Conservation (phyloP, 352 stramenopile species). For the Phytopythium ostracodes region DNA sequence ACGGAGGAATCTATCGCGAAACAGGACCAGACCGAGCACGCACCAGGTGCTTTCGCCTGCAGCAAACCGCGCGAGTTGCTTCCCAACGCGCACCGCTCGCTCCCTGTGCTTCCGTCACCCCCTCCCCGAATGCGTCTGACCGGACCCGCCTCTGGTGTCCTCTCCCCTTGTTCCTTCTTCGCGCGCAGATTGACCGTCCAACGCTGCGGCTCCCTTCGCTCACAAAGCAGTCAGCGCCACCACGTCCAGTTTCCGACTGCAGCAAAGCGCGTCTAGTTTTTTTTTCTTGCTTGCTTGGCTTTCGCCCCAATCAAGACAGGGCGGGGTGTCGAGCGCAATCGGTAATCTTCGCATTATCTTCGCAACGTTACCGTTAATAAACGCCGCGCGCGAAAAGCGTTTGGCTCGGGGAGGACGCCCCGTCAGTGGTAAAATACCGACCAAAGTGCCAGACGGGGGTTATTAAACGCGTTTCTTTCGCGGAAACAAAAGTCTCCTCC, state of each 20-base stretch:
- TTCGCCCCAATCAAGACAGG: slow-evolving; percentile 6
- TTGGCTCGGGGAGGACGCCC: neutral
- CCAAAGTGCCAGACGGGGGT: neutral
- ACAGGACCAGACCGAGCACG: neutral
- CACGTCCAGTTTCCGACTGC: slow-evolving; percentile 8
- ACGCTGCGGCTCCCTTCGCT: neutral
- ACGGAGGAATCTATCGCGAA: neutral
- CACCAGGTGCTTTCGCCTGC: neutral
- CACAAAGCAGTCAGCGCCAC: neutral
- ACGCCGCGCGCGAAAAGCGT: too few species aligned
- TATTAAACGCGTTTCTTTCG: neutral
- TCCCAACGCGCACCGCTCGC: neutral
- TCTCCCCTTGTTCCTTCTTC: neutral
- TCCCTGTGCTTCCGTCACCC: neutral
- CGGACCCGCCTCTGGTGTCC: neutral
- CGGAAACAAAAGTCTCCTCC: too few species aligned
- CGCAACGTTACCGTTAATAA: neutral
- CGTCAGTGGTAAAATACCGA: neutral
- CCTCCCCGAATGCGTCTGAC: neutral
- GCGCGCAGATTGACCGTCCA: neutral
- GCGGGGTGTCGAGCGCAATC: neutral
- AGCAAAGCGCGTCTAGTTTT: neutral
- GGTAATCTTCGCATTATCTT: neutral
- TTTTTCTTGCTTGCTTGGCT: neutral
- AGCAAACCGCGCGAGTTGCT: neutral